Evolutionary conservation across 2,329 filamentous ascomycete species (phyloP).

Genomic region (Colletotrichum magnum): DNA sequence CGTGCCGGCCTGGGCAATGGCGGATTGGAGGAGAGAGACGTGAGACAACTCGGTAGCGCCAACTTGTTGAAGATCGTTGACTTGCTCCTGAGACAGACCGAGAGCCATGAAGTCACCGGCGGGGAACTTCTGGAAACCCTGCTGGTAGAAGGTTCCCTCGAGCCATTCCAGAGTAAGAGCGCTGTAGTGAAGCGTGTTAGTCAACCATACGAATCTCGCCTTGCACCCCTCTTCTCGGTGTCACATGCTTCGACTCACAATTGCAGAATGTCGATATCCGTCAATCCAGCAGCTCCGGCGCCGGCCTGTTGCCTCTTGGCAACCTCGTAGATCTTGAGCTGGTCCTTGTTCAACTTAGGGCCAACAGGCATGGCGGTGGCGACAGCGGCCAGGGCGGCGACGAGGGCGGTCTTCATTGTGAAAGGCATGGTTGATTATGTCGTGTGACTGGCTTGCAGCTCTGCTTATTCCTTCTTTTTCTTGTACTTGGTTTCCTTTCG

Average conservation of each 20-base stretch:
- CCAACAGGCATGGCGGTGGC: constrained; percentile 63
- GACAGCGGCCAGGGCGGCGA: constrained; percentile 61
- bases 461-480: constrained; percentile 43
- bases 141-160: constrained; percentile 79
- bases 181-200: constrained; percentile 52
- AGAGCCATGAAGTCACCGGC: constrained; percentile 74
- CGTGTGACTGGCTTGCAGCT: constrained; percentile 44
- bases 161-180: constrained; percentile 83
- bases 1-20: constrained; percentile 73
- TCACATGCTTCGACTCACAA: constrained; percentile 60
- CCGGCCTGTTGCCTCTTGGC: constrained; percentile 66
- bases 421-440: constrained; percentile 58
- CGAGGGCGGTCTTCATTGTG: constrained; percentile 59
- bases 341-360: constrained; percentile 58
- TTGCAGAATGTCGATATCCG: constrained; percentile 70
- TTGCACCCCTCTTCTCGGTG: too few relatives aligned
- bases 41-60: constrained; percentile 56
- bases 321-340: constrained; percentile 62
- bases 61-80: constrained; percentile 57
- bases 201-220: not conserved
- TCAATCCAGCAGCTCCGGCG: constrained; percentile 61
- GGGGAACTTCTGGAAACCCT: constrained; percentile 78
- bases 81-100: constrained; percentile 68
- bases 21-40: constrained; percentile 70
- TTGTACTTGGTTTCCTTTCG: constrained; percentile 40